A percentile compares a stretch with the other conserved stretches of the same genome.
Conservation (phyloP, 176 grass and related monocot genomes). For the Paspalum notatum region DNA sequence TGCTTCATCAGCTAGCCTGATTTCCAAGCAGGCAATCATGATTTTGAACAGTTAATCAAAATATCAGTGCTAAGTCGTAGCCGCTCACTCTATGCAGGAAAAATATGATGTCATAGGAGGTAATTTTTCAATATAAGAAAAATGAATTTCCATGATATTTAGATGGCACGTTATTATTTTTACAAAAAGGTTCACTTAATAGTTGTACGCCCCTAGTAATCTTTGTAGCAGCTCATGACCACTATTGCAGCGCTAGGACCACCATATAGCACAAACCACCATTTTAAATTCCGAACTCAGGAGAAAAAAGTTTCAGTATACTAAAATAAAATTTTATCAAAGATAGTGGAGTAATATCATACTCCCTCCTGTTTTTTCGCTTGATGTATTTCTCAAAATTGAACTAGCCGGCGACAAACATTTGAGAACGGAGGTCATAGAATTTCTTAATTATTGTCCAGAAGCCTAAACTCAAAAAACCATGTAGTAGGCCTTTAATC, state of each 20-base stretch:
- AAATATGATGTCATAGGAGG: not conserved
- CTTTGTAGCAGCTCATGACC: not conserved
- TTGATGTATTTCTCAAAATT: too few relatives aligned
- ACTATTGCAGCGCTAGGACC: not conserved
- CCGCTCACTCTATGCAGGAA: not conserved
- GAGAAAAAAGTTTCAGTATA: slow-evolving; percentile 10
- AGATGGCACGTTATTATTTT: not conserved
- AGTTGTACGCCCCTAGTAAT: not conserved
- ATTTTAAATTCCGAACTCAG: not conserved
- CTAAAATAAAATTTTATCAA: not conserved
- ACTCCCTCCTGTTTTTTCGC: too few relatives aligned
- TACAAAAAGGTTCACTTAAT: not conserved
- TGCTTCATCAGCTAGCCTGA: not conserved
- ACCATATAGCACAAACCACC: not conserved
- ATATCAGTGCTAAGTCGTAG: not conserved
- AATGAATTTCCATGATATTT: not conserved
- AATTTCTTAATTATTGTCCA: not conserved
- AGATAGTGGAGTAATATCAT: not conserved
- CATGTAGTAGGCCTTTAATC: slow-evolving; percentile 6
- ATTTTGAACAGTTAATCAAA: not conserved
- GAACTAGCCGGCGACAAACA: too few relatives aligned
- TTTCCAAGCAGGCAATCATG: not conserved
- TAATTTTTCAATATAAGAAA: slow-evolving; percentile 4
- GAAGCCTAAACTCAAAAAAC: not conserved
- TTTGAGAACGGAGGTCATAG: too few relatives aligned